phyloP scores from a whole-genome alignment of 441 rosid species.

The Brassica hybrid region DNA sequence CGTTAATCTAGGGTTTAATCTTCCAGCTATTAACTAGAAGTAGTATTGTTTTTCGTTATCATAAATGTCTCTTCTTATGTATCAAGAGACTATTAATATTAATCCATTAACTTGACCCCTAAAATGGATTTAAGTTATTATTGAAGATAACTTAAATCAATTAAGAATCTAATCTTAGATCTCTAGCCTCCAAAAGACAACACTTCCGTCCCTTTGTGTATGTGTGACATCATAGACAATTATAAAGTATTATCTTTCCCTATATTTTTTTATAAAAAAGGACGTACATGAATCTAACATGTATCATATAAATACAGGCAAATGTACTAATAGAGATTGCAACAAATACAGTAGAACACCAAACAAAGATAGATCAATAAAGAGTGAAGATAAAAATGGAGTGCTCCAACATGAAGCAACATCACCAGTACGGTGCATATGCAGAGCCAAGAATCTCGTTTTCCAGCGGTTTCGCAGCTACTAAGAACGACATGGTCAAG shows the following conservation, averaged over 20 bases:
- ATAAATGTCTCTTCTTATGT: slow-evolving; percentile 34
- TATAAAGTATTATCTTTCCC: not conserved
- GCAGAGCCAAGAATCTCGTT: slow-evolving; percentile 89
- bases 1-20: slow-evolving; percentile 32
- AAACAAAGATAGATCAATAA: not conserved
- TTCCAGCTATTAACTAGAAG: slow-evolving; percentile 11
- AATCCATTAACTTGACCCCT: slow-evolving; percentile 16
- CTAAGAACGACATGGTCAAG: slow-evolving; percentile 59
- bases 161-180: slow-evolving; percentile 39
- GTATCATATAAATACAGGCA: slow-evolving; percentile 39
- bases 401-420: slow-evolving; percentile 36
- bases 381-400: slow-evolving; percentile 25
- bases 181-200: slow-evolving; percentile 36
- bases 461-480: slow-evolving; percentile 80
- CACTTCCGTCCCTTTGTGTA: slow-evolving; percentile 24
- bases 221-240: slow-evolving; percentile 22
- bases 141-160: slow-evolving; percentile 29
- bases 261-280: not conserved
- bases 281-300: slow-evolving; percentile 15
- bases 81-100: slow-evolving; percentile 29
- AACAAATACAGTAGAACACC: slow-evolving; percentile 19
- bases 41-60: slow-evolving; percentile 14
- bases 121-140: slow-evolving; percentile 24
- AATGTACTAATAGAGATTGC: slow-evolving; percentile 13
- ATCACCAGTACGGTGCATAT: slow-evolving; percentile 29